Percentiles rank a stretch among this genome's conserved stretches.
These are phyloP conservation scores for Plicaturopsis crispa DNA, from an alignment of 768 basidiomycete species.

Conservation along the genomic window DNA sequence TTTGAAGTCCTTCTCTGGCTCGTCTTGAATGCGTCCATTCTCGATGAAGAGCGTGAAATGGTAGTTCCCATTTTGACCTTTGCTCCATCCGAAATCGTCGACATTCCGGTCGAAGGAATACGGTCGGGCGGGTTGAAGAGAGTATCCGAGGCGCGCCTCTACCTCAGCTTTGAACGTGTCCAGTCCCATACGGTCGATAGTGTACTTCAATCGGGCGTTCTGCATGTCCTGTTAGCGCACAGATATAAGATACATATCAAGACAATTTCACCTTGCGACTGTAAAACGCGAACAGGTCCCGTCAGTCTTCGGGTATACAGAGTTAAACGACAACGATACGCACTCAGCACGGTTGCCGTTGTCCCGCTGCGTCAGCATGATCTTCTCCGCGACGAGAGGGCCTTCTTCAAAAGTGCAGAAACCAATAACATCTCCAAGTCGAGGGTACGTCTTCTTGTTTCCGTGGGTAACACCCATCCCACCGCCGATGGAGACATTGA, in stretches of 20 bases:
- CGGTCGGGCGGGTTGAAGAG: conserved; percentile 62
- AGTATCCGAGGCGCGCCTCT: conserved; percentile 80
- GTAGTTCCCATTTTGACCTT: conserved; percentile 79
- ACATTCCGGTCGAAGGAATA: conserved; percentile 84
- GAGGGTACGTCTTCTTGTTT: conserved; percentile 98
- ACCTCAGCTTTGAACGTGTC: conserved; percentile 84
- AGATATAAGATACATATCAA: not conserved
- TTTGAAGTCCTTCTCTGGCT: conserved; percentile 87
- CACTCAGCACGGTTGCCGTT: conserved; percentile 93
- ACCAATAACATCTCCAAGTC: conserved; percentile 79
- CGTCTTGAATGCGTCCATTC: conserved; percentile 96
- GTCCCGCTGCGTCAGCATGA: conserved; percentile 92
- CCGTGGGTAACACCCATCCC: conserved; percentile 99
- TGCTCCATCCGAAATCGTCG: conserved; percentile 93
- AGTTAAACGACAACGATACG: conserved; percentile 22
- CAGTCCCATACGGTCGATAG: conserved; percentile 91
- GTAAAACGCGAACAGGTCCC: conserved; percentile 5
- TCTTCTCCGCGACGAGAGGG: conserved; percentile 78
- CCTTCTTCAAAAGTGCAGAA: conserved; percentile 91
- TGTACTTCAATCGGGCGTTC: conserved; percentile 94
- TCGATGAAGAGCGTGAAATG: conserved; percentile 95
- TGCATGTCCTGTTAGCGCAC: conserved; percentile 18
- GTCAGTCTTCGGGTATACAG: not conserved
- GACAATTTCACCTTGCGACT: conserved; percentile 49
- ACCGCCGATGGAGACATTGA: conserved; percentile 91